Evolutionary conservation across 78 protist genomes (phyloP).

Genomic region (Chrysochromulina tobinii): DNA sequence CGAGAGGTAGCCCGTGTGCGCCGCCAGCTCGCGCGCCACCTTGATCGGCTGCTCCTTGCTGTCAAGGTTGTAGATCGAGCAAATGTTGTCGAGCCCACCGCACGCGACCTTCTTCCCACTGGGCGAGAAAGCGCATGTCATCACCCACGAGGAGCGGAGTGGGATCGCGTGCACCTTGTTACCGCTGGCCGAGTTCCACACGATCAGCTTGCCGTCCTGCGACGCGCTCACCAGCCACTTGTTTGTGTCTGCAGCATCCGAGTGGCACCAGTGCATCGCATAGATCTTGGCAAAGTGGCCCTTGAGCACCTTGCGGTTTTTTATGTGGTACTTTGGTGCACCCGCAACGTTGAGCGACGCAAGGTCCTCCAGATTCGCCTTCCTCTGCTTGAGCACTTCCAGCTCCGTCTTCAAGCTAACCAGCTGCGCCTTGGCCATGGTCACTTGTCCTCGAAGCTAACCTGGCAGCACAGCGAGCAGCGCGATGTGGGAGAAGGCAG

Average conservation of each 20-base stretch:
- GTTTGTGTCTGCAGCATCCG: constrained; percentile 33
- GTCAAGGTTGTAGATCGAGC: constrained; percentile 82
- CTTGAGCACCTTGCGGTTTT: constrained; percentile 41
- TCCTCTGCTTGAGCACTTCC: no score
- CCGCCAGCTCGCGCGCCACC: constrained; percentile 47
- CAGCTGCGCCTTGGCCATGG: no score
- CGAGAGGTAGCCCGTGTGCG: constrained; percentile 79
- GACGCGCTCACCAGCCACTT: constrained; percentile 88
- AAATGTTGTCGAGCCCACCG: constrained; percentile 96
- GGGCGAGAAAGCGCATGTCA: constrained; percentile 97
- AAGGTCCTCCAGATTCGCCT: no score
- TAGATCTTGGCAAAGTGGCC: constrained; percentile 96
- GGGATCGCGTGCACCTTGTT: constrained; percentile 89
- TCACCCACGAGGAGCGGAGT: constrained; percentile 91
- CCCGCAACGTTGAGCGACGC: no score
- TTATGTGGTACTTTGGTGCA: no score
- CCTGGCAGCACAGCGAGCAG: no score
- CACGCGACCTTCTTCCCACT: constrained; percentile 87
- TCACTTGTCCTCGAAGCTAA: no score
- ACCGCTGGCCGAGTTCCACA: constrained; percentile 90
- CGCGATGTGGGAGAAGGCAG: no score
- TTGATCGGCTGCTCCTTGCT: constrained; percentile 45
- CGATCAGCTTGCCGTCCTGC: constrained; percentile 94
- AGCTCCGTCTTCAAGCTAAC: no score
- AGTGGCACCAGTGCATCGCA: constrained; percentile 91